Evolutionary conservation across 2,329 filamentous ascomycete genomes (phyloP).

Genomic region (Alternaria brassicicola): DNA sequence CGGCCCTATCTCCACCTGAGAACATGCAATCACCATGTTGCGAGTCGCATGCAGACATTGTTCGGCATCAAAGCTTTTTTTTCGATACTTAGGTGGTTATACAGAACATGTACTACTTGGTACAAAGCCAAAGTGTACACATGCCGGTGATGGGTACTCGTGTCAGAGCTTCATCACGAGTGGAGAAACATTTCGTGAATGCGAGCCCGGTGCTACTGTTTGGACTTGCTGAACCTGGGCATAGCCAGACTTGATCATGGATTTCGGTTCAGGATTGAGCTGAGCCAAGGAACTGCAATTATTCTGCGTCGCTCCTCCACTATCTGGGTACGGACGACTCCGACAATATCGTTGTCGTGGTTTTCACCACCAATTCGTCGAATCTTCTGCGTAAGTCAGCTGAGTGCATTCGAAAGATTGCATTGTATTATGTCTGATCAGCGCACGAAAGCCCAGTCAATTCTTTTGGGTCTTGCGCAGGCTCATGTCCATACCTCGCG

Average conservation of each 20-base stretch:
- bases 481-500: neutral
- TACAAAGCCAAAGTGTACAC: neutral
- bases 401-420: neutral
- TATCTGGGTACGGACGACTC: neutral
- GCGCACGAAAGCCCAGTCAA: neutral
- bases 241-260: neutral
- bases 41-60: neutral
- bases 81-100: neutral
- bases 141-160: neutral
- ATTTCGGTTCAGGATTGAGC: neutral
- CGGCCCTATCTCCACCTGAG: neutral
- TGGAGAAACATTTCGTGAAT: neutral
- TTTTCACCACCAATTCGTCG: neutral
- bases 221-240: neutral
- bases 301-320: neutral
- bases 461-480: neutral
- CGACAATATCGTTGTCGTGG: neutral
- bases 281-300: neutral
- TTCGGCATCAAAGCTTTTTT: neutral
- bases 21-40: neutral
- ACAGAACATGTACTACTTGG: neutral
- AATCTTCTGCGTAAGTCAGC: neutral
- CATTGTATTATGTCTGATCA: neutral
- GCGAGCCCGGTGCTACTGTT: neutral
- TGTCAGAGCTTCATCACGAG: neutral